Evolutionary conservation across 768 basidiomycete species (phyloP), one percentile per base, ranked within the genome.

Genomic region (Phylloporus sp.): DNA sequence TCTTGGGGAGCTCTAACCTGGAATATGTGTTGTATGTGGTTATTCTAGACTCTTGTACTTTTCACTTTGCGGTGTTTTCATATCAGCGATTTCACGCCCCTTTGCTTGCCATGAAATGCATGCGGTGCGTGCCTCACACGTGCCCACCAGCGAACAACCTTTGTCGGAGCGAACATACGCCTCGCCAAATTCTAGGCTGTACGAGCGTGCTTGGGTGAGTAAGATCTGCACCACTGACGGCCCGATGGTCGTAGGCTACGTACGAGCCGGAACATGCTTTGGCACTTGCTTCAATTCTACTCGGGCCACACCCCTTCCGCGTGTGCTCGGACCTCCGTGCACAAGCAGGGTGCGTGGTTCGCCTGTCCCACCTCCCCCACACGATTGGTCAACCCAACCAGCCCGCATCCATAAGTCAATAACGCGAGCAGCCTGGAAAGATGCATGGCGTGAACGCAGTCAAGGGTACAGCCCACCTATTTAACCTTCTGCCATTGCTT

Each of bases 1-100:
- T 65, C 73, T 79, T 9, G 88, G 80, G 42, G 88, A 88, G 57
- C 57, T 90, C 65, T 89, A 75, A 67, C 47, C 43, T 49, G 32
- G 42, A n/a, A n/a, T n/a, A n/a, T 20, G 40, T 48, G 37, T 48
- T 50, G 57, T 65, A 63, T 64, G 69, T 67, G 61, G 43, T 56
- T 57, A 53, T 56, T 50, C 46, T 49, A 60, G 41, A 40, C 46
- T 54, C 45, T 39, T 13, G 44, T 53, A 44, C 55, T 32, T n/a
- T 66, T 60, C 53, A 54, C 57, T 53, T 59, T 66, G 51, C 60
- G 54, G 61, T 65, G 63, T 55, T 60, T 53, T 66, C 63, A 67
- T 58, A 60, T 65, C 63, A 60, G 46, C 53, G 38, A 10, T 48
- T 59, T 55, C 50, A 54, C 63, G 48, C 54, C 53, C 49, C 45